phyloP scores from a whole-genome alignment of 176 grass and related monocot species.

The Zizania latifolia region DNA sequence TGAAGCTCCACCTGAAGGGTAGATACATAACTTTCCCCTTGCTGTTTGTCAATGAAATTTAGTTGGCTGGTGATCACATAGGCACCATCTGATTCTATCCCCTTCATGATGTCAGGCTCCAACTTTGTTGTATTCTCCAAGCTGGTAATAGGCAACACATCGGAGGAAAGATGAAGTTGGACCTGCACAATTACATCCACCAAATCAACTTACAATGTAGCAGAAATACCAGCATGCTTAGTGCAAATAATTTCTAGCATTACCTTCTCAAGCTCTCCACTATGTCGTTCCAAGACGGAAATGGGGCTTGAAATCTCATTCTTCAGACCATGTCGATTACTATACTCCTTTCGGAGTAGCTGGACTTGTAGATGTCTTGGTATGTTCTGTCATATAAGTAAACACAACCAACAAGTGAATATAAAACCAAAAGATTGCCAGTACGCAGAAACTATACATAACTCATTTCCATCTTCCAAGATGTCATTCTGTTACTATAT shows the following conservation, averaged over 20 bases:
- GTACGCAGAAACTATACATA: not conserved
- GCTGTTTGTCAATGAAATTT: constrained; percentile 51
- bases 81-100: constrained; percentile 43
- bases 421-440: not conserved
- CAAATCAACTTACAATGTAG: not conserved
- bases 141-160: constrained; percentile 20
- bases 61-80: constrained; percentile 44
- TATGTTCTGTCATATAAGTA: constrained; percentile 51
- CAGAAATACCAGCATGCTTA: not conserved
- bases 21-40: constrained; percentile 39
- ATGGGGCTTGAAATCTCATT: constrained; percentile 64
- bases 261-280: constrained; percentile 64
- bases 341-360: constrained; percentile 50
- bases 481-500: not conserved
- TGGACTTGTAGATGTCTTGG: constrained; percentile 63
- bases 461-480: not conserved
- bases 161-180: constrained; percentile 31
- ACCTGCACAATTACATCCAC: constrained; percentile 24
- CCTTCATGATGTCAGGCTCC: constrained; percentile 44
- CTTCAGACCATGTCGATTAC: constrained; percentile 31
- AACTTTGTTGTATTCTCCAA: constrained; percentile 74
- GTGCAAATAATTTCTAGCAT: constrained; percentile 22
- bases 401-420: constrained; percentile 13
- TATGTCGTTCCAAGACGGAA: constrained; percentile 61
- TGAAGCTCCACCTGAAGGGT: constrained; percentile 68